A percentile compares a stretch with the other conserved stretches of the same genome.
These are phyloP conservation scores for Pestalotiopsis sp. DNA, from an alignment of 2,329 filamentous ascomycete species.

Conservation along the genomic window DNA sequence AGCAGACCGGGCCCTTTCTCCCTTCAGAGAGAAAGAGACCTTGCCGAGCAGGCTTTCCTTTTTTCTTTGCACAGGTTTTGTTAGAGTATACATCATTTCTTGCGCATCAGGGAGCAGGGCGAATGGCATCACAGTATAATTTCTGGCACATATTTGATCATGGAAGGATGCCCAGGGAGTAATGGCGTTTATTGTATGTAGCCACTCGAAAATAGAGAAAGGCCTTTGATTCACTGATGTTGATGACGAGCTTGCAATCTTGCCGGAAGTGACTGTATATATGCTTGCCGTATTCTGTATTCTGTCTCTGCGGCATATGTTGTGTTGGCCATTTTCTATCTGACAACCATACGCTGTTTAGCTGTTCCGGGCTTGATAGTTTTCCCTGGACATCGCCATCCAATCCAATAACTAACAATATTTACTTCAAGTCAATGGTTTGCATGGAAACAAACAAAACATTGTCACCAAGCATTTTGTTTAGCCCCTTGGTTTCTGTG, in stretches of 20 bases:
- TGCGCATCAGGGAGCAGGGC: conserved; percentile 2
- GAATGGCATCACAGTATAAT: conserved; percentile 6
- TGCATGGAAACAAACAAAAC: too few species aligned
- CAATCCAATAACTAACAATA: too few species aligned
- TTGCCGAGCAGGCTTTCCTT: conserved; percentile 2
- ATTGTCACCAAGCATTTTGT: too few species aligned
- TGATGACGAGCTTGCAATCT: not conserved
- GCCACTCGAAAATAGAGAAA: not conserved
- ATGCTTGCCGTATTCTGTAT: not conserved
- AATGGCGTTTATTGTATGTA: not conserved
- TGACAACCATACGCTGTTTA: too few species aligned
- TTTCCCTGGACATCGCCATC: too few species aligned
- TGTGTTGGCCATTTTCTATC: too few species aligned
- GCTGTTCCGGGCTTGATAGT: too few species aligned
- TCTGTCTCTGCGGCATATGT: not conserved
- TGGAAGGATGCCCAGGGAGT: not conserved
- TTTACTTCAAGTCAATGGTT: too few species aligned
- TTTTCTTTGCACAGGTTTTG: conserved; percentile 2
- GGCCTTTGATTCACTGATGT: not conserved
- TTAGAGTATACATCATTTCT: conserved; percentile 11
- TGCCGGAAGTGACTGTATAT: not conserved
- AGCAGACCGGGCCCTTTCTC: not conserved
- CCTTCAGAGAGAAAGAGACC: not conserved
- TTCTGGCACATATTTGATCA: conserved; percentile 7
- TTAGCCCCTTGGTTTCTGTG: too few species aligned